Evolutionary conservation across 352 stramenopile species (phyloP).

Genomic region (Phytophthora macrochlamydospora): DNA sequence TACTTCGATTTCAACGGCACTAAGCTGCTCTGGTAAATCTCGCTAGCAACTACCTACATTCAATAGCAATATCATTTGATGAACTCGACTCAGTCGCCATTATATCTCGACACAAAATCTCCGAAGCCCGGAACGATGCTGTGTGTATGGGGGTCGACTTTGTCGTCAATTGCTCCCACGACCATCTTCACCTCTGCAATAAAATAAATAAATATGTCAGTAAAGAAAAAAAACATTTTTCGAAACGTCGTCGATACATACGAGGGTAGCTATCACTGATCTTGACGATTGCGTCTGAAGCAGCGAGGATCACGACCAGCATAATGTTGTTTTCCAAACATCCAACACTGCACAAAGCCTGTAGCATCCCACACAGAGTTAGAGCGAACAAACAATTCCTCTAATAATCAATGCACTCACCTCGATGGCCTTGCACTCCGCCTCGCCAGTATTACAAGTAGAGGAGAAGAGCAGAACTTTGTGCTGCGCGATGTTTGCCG

Average conservation of each 20-base stretch:
- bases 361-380: conserved; percentile 2
- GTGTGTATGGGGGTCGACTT: conserved; percentile 24
- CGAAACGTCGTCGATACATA: conserved; percentile 10
- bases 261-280: conserved; percentile 45
- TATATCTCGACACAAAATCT: conserved; percentile 55
- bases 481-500: conserved; percentile 34
- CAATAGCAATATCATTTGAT: neutral
- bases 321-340: conserved; percentile 41
- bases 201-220: conserved; percentile 2
- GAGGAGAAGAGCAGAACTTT: conserved; percentile 47
- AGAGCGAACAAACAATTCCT: neutral
- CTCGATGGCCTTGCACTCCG: conserved; percentile 44
- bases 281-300: conserved; percentile 30
- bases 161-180: conserved; percentile 37
- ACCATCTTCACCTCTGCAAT: conserved; percentile 42
- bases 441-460: conserved; percentile 29
- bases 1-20: conserved; percentile 37
- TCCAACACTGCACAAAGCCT: conserved; percentile 35
- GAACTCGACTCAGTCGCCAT: conserved; percentile 8
- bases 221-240: neutral
- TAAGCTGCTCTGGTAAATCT: conserved; percentile 33
- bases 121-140: conserved; percentile 42
- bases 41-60: too few species aligned
- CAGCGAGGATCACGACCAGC: conserved; percentile 44
- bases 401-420: conserved; percentile 10